Base-by-base conservation (phyloP, 108 stramenopile genomes). In the Fistulifera pelliculosa region DNA sequence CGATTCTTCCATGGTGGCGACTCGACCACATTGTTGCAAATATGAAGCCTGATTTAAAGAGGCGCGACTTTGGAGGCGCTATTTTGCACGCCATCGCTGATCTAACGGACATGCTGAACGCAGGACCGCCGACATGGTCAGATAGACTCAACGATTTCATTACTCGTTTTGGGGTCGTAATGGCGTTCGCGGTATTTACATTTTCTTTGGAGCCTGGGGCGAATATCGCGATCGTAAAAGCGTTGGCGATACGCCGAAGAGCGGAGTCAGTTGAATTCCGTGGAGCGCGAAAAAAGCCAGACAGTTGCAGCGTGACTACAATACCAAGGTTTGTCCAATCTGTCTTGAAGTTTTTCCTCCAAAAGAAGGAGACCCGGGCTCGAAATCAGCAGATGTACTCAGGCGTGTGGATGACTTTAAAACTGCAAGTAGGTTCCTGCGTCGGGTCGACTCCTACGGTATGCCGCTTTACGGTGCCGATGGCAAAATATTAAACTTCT, bases 181-280 rank as follows among this genome's bases (percentile, higher is more conserved):
- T 93, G 69, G 73, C 64, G 23, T 87, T 92, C 68, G 83, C 83
- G 4, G 47, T 77, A 4, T 87, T 85, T 40, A 87, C 90, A 25
- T 87, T 92, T 52, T 49, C 76, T 87, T 91, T 76, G 89, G 85
- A 0, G 79, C 83, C 0, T 91, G 83, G 83, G 89, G 86, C 18
- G 86, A 92, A 56, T 83, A 77, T 47, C 74, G 87, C 14, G 87
- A 93, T 63, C 61, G 91, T 28, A 60, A 74, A 83, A 82, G 57
- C 64, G 87, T 38, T 73, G 74, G 42, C 60, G 84, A 49, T 75
- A 77, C 50, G 82, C 80, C 1, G 80, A 84, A 49, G 24, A 66
- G 6, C 55, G 77, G 55, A 75, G 69, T 48, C 57, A 79, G 50
- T 54, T 94, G 50, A 79, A 26, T 21, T 49, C 54, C n/a, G 67